Evolutionary conservation across 306 rosid species (phyloP).

Genomic region (Geum urbanum): DNA sequence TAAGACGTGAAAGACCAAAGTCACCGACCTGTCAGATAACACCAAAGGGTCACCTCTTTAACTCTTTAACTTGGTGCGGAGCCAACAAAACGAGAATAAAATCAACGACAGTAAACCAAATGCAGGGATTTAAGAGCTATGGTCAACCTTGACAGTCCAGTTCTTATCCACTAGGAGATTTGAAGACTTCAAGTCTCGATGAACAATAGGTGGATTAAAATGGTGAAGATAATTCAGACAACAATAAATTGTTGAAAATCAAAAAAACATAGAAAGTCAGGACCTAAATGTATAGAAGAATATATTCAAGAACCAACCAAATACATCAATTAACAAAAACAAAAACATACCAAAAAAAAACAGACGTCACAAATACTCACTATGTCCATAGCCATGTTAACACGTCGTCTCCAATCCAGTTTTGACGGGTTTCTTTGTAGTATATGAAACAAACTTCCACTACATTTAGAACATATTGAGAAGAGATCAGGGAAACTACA

Average conservation of each 20-base stretch:
- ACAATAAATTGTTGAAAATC: background rate
- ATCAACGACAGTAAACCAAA: slow-evolving; percentile 14
- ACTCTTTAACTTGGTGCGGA: slow-evolving; percentile 9
- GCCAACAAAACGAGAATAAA: background rate
- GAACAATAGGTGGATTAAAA: slow-evolving; percentile 82
- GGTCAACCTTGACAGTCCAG: background rate
- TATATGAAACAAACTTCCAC: slow-evolving; percentile 49
- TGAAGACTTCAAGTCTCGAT: slow-evolving; percentile 64
- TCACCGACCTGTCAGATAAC: slow-evolving; percentile 69
- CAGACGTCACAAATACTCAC: slow-evolving; percentile 44
- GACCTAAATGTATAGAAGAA: background rate
- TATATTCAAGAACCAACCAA: background rate
- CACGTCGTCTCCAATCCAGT: slow-evolving; percentile 87
- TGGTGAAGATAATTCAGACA: slow-evolving; percentile 81
- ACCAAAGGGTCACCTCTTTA: slow-evolving; percentile 13
- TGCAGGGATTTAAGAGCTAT: background rate
- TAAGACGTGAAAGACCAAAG: slow-evolving; percentile 95
- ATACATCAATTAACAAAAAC: background rate
- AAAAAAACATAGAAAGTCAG: slow-evolving; percentile 6
- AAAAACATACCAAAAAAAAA: background rate
- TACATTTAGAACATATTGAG: too few relatives aligned
- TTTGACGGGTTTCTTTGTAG: slow-evolving; percentile 76
- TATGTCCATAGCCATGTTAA: slow-evolving; percentile 91
- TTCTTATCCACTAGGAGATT: too few relatives aligned
- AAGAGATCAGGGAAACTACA: too few relatives aligned